phyloP scores from a whole-genome alignment of 257 asterid genomes.

The Solanum commersonii region DNA sequence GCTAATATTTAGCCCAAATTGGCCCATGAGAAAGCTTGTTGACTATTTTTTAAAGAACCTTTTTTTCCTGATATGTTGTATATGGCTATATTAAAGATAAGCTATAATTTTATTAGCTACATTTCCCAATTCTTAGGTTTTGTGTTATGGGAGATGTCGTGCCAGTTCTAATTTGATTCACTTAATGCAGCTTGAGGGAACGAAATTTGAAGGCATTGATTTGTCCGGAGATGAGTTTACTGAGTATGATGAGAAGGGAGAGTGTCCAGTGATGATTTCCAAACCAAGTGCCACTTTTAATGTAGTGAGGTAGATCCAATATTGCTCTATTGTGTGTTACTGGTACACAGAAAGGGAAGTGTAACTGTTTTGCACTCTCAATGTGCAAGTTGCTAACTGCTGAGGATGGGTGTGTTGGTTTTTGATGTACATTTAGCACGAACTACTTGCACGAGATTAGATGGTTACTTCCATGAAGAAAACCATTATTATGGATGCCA shows the following conservation, averaged over 20 bases:
- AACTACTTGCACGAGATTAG: neutral
- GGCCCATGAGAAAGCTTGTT: neutral
- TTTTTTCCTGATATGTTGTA: neutral
- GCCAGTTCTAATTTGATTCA: neutral
- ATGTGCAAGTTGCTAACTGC: neutral
- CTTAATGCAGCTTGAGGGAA: conserved; percentile 51
- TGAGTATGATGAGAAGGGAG: conserved; percentile 92
- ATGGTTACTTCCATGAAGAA: neutral
- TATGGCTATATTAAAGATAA: neutral
- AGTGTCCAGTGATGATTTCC: conserved; percentile 84
- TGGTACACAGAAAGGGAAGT: neutral
- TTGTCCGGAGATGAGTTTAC: conserved; percentile 64
- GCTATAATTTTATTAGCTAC: neutral
- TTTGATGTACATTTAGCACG: neutral
- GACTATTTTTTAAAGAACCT: neutral
- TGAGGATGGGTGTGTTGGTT: neutral
- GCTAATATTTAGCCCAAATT: neutral
- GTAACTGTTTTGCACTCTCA: neutral
- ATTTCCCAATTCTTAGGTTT: neutral
- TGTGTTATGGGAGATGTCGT: neutral
- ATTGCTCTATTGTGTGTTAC: neutral
- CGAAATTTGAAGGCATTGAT: conserved; percentile 57
- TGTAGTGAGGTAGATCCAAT: conserved; percentile 35
- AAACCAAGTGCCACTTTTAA: conserved; percentile 53
- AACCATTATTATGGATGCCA: neutral